phyloP scores from a whole-genome alignment of 495 filamentous ascomycete species.

The Penicillium lagena region DNA sequence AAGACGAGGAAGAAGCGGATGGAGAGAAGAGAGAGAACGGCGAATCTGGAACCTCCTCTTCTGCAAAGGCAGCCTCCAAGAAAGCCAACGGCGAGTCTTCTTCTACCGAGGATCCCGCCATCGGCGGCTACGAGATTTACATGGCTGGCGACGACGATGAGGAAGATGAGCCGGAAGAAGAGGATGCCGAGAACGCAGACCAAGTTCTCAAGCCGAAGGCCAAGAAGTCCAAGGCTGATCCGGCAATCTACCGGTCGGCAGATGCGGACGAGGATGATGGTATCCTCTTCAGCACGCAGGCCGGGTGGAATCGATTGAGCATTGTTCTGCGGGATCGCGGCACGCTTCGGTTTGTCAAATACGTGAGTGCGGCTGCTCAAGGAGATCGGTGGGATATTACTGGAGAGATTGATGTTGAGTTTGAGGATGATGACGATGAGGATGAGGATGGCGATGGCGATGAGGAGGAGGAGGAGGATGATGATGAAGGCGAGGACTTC shows the following conservation, averaged over 20 bases:
- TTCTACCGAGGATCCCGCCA: constrained; percentile 43
- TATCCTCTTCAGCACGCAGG: constrained; percentile 82
- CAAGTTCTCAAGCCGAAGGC: constrained; percentile 20
- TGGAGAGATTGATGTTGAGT: constrained; percentile 50
- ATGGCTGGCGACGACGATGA: constrained; percentile 81
- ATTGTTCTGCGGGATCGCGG: constrained; percentile 85
- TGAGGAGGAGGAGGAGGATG: constrained; percentile 19
- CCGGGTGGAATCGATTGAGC: constrained; percentile 82
- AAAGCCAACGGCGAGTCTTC: constrained; percentile 20
- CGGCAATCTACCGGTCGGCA: constrained; percentile 75
- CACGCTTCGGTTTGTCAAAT: constrained; percentile 91
- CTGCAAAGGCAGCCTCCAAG: constrained; percentile 8
- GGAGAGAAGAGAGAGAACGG: constrained; percentile 34
- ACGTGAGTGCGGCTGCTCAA: constrained; percentile 71
- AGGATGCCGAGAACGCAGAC: constrained; percentile 20
- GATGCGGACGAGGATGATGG: constrained; percentile 80
- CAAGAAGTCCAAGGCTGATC: constrained; percentile 47
- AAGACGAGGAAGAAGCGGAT: constrained; percentile 49
- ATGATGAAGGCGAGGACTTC: constrained; percentile 9
- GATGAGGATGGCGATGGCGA: constrained; percentile 26
- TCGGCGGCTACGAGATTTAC: constrained; percentile 87
- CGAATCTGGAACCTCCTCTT: constrained; percentile 7
- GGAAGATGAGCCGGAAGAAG: constrained; percentile 37
- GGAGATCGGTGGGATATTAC: constrained; percentile 92
- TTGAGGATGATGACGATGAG: constrained; percentile 35